Conservation (phyloP, 805 yeast genomes). For the Nakazawaea wyomingensis region DNA sequence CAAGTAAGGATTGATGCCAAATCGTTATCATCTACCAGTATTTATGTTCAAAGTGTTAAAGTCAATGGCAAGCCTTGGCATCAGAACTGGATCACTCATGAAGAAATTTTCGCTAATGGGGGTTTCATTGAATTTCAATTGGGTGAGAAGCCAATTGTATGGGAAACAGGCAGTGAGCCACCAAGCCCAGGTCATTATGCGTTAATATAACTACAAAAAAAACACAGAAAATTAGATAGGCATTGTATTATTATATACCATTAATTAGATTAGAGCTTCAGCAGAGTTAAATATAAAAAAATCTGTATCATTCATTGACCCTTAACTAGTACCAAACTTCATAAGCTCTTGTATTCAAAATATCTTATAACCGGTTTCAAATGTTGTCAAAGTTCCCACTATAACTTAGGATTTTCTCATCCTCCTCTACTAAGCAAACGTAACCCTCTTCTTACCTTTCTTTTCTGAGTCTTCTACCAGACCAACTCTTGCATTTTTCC, state of each 20-base stretch:
- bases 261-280: too few species aligned
- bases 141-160: conserved; percentile 16
- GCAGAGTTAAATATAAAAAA: too few species aligned
- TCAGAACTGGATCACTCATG: conserved; percentile 30
- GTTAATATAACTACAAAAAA: neutral
- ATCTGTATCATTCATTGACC: too few species aligned
- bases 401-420: too few species aligned
- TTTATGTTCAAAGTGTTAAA: conserved; percentile 26
- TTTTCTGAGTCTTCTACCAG: conserved; percentile 19
- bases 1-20: conserved; percentile 4
- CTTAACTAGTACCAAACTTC: too few species aligned
- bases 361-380: too few species aligned
- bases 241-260: too few species aligned
- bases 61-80: conserved; percentile 24
- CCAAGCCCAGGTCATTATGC: conserved; percentile 24
- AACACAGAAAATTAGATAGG: too few species aligned
- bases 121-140: conserved; percentile 18
- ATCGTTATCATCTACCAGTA: conserved; percentile 16
- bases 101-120: conserved; percentile 26
- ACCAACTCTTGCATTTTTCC: conserved; percentile 42
- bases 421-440: conserved; percentile 53
- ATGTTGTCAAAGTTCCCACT: too few species aligned
- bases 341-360: too few species aligned
- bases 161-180: conserved; percentile 26
- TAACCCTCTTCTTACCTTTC: conserved; percentile 34